Evolutionary conservation across 2,329 filamentous ascomycete genomes (phyloP).

Genomic region (Fusarium sambucinum): DNA sequence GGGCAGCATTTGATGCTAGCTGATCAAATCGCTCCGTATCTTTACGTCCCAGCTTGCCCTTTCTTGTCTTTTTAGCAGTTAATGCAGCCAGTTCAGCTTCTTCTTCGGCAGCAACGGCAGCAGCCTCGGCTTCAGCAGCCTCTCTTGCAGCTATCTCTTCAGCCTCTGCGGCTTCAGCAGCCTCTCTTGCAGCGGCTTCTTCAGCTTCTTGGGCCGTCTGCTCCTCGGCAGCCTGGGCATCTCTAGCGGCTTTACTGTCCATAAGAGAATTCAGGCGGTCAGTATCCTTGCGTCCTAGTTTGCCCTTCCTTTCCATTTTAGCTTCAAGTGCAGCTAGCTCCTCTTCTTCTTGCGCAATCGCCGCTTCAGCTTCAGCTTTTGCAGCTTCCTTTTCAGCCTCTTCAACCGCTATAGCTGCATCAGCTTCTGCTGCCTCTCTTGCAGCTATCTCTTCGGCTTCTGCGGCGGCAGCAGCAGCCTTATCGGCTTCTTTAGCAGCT

Average conservation of each 20-base stretch:
- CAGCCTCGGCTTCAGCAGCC: slow-evolving; percentile 40
- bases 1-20: slow-evolving; percentile 33
- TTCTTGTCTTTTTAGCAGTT: slow-evolving; percentile 55
- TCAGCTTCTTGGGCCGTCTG: slow-evolving; percentile 43
- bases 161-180: slow-evolving; percentile 28
- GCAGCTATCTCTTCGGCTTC: slow-evolving; percentile 25
- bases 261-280: slow-evolving; percentile 34
- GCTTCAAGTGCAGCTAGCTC: slow-evolving; percentile 38
- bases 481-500: slow-evolving; percentile 39
- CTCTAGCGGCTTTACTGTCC: slow-evolving; percentile 39
- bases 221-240: slow-evolving; percentile 47
- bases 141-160: slow-evolving; percentile 42
- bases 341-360: slow-evolving; percentile 34
- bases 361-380: slow-evolving; percentile 26
- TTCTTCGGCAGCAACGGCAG: slow-evolving; percentile 39
- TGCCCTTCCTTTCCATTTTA: slow-evolving; percentile 43
- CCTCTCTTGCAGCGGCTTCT: slow-evolving; percentile 47
- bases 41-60: slow-evolving; percentile 48
- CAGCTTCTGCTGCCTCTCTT: slow-evolving; percentile 13
- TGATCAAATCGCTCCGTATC: slow-evolving; percentile 42
- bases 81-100: slow-evolving; percentile 58
- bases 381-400: slow-evolving; percentile 36
- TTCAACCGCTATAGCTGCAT: slow-evolving; percentile 27
- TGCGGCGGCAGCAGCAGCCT: slow-evolving; percentile 27
- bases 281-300: slow-evolving; percentile 41